Evolutionary conservation across 108 stramenopile species (phyloP).

Genomic region (Stephanodiscus triporus): DNA sequence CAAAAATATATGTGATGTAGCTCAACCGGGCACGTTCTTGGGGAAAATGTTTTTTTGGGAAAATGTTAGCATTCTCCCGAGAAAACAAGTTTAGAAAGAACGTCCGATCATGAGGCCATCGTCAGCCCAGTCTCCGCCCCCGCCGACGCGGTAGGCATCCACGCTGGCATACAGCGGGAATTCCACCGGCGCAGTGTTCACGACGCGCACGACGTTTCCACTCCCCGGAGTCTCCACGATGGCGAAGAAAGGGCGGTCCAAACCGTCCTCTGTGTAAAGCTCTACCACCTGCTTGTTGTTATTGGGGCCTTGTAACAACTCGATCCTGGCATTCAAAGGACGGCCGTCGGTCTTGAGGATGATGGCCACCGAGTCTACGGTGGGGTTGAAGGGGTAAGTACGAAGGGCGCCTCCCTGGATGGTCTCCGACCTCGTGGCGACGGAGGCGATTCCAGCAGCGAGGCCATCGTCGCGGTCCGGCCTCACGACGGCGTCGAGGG

Average conservation of each 20-base stretch:
- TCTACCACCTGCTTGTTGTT: conserved; percentile 89
- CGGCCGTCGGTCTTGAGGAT: conserved; percentile 78
- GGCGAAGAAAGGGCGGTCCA: conserved; percentile 82
- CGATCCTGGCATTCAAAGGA: conserved; percentile 79
- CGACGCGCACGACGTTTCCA: conserved; percentile 81
- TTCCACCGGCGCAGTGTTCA: conserved; percentile 83
- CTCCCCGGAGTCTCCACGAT: conserved; percentile 78
- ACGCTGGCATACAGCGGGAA: conserved; percentile 78
- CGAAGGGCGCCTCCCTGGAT: conserved; percentile 83
- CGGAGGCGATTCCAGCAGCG: conserved; percentile 50
- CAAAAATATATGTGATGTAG: neutral
- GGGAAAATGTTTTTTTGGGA: neutral
- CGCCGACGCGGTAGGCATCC: conserved; percentile 72
- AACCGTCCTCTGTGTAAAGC: conserved; percentile 83
- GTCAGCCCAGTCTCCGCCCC: conserved; percentile 45
- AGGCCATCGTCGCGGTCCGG: conserved; percentile 59
- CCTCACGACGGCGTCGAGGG: conserved; percentile 66
- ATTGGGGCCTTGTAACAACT: conserved; percentile 85
- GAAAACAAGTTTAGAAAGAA: conserved; percentile 29
- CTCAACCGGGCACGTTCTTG: conserved; percentile 10
- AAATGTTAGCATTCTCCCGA: too few relatives aligned
- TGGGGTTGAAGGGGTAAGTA: conserved; percentile 71
- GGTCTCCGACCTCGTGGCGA: conserved; percentile 49
- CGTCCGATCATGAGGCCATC: conserved; percentile 53
- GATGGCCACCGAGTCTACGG: conserved; percentile 72